phyloP scores from a whole-genome alignment of 129 eudicot genomes.

The Ambrosia artemisiifolia region DNA sequence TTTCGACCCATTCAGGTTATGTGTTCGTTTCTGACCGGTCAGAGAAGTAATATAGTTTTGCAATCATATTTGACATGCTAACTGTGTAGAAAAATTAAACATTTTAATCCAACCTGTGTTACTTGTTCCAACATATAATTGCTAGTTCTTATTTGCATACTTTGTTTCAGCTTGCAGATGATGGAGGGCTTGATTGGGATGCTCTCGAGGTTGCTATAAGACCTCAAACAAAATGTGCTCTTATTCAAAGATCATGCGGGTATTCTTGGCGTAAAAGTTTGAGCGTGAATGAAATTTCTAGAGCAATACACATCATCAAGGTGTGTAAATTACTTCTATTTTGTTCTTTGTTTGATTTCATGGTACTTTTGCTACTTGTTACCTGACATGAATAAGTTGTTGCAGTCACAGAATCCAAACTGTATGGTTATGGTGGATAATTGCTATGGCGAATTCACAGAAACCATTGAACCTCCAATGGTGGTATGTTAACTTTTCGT shows the following conservation, averaged over 20 bases:
- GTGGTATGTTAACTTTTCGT: conserved; percentile 51
- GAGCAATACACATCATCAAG: conserved; percentile 90
- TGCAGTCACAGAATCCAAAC: conserved; percentile 79
- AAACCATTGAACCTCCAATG: conserved; percentile 90
- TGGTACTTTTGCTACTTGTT: not conserved
- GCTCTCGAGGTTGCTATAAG: conserved; percentile 62
- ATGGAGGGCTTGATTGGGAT: conserved; percentile 92
- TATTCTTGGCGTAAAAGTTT: conserved; percentile 97
- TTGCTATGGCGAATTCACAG: conserved; percentile 97
- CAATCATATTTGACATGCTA: not conserved
- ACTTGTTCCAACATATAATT: not conserved
- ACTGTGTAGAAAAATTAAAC: not conserved
- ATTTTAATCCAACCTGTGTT: not conserved
- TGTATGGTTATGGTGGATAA: conserved; percentile 97
- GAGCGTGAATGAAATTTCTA: conserved; percentile 83
- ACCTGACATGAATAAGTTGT: conserved; percentile 7
- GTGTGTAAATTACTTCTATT: conserved; percentile 18
- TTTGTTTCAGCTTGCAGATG: conserved; percentile 74
- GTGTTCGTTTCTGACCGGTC: not conserved
- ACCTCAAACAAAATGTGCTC: conserved; percentile 89
- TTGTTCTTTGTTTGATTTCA: not conserved
- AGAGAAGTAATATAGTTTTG: not conserved
- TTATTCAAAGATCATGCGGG: conserved; percentile 97
- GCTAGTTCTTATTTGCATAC: not conserved
- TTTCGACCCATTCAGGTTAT: not conserved